phyloP scores from a whole-genome alignment of 2,329 filamentous ascomycete species.

The Lecanicillium sp. region DNA sequence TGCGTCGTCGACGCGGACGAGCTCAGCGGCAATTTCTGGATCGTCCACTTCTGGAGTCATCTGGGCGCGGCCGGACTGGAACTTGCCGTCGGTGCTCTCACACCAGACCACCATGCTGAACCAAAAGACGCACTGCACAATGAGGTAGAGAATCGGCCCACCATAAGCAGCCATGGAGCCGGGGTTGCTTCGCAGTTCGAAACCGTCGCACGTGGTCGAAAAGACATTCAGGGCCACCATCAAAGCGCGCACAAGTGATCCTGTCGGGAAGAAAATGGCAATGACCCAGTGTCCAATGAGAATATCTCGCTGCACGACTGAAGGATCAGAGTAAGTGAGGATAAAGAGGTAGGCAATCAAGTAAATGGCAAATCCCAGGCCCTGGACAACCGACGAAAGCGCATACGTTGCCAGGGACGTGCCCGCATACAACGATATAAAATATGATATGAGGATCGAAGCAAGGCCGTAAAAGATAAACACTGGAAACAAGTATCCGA shows the following conservation, averaged over 20 bases:
- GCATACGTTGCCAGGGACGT: slow-evolving; percentile 75
- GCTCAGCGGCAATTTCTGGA: slow-evolving; percentile 17
- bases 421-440: slow-evolving; percentile 64
- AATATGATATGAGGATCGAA: slow-evolving; percentile 63
- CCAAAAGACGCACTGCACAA: slow-evolving; percentile 59
- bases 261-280: slow-evolving; percentile 62
- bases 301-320: slow-evolving; percentile 57
- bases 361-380: slow-evolving; percentile 58
- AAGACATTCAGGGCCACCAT: slow-evolving; percentile 72
- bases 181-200: slow-evolving; percentile 54
- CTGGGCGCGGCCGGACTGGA: slow-evolving; percentile 10
- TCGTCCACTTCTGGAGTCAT: slow-evolving; percentile 13
- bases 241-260: slow-evolving; percentile 60
- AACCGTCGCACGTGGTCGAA: slow-evolving; percentile 59
- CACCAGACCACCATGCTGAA: slow-evolving; percentile 65
- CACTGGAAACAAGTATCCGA: slow-evolving; percentile 68
- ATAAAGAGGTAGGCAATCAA: slow-evolving; percentile 60
- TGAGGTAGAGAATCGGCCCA: slow-evolving; percentile 69
- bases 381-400: slow-evolving; percentile 65
- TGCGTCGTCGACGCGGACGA: slow-evolving; percentile 18
- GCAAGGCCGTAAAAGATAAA: slow-evolving; percentile 69
- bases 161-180: slow-evolving; percentile 65
- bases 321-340: slow-evolving; percentile 62
- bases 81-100: slow-evolving; percentile 49
- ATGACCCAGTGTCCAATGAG: slow-evolving; percentile 65